These are phyloP conservation scores for Russula virescens DNA, from an alignment of 768 basidiomycete genomes.

Conservation along the genomic window DNA sequence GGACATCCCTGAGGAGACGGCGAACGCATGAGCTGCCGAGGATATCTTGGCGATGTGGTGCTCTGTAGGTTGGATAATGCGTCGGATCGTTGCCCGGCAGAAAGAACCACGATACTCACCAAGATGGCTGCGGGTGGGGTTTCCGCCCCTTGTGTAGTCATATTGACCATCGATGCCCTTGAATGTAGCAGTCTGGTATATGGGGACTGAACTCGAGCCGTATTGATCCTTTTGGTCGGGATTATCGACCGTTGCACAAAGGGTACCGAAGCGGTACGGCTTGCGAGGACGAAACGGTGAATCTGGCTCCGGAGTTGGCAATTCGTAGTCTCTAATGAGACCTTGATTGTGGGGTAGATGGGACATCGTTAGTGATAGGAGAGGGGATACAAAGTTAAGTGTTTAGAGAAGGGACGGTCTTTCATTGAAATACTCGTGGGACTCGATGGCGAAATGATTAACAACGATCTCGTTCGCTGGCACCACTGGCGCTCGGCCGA, in stretches of 20 bases:
- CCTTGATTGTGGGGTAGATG: constrained; percentile 2
- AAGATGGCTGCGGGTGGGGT: constrained; percentile 92
- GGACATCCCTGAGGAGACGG: constrained; percentile 97
- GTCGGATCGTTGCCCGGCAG: background rate
- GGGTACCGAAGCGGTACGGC: constrained; percentile 84
- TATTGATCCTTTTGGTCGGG: constrained; percentile 92
- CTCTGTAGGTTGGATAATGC: constrained; percentile 44
- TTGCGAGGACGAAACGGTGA: constrained; percentile 61
- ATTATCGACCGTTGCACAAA: constrained; percentile 89
- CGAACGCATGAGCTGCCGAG: constrained; percentile 82
- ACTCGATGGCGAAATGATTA: constrained; percentile 22
- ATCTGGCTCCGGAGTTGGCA: constrained; percentile 80
- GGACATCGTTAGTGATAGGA: constrained; percentile 5
- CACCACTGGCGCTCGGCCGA: constrained; percentile 1
- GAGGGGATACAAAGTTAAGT: background rate
- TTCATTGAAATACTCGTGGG: constrained; percentile 21
- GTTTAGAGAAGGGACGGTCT: background rate
- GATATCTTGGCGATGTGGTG: constrained; percentile 98
- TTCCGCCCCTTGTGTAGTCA: constrained; percentile 93
- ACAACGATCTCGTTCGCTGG: background rate
- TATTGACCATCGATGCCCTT: constrained; percentile 88
- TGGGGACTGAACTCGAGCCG: constrained; percentile 90
- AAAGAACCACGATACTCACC: constrained; percentile 45
- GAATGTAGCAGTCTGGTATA: constrained; percentile 98
- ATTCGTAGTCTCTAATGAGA: constrained; percentile 36